Evolutionary conservation across 2,329 filamentous ascomycete species (phyloP).

Genomic region (Scortechinia acanthostroma): DNA sequence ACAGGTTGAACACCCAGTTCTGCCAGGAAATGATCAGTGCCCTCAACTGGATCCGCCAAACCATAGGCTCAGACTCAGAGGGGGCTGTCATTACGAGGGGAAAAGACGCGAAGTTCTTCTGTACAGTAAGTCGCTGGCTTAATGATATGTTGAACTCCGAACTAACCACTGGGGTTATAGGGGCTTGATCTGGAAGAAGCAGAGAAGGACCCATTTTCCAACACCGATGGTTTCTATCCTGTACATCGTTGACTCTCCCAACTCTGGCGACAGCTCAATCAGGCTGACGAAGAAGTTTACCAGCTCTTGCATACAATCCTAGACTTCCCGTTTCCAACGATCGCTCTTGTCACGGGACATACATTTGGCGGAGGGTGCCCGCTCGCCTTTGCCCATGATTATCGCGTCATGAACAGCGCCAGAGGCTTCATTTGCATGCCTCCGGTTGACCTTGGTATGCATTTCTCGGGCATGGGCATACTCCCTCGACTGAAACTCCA

Average conservation of each 20-base stretch:
- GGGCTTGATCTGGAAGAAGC: conserved; percentile 35
- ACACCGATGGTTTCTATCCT: conserved; percentile 37
- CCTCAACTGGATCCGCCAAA: conserved; percentile 33
- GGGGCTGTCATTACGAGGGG: conserved; percentile 43
- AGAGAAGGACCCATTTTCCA: conserved; percentile 16
- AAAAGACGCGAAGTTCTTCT: conserved; percentile 36
- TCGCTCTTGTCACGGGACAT: conserved; percentile 36
- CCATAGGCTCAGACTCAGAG: conserved; percentile 34
- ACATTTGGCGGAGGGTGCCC: conserved; percentile 38
- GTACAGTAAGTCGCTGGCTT: conserved; percentile 19
- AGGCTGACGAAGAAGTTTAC: not conserved
- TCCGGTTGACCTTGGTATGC: conserved; percentile 42
- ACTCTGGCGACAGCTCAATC: not conserved
- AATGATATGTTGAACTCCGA: too few species aligned
- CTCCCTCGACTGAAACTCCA: conserved; percentile 40
- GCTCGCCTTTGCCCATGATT: conserved; percentile 35
- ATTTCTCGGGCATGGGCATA: conserved; percentile 44
- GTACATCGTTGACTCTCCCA: too few species aligned
- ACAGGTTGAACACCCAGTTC: conserved; percentile 34
- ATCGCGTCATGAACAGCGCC: conserved; percentile 34
- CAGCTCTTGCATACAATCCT: conserved; percentile 12
- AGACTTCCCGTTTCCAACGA: conserved; percentile 37
- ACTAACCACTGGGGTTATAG: too few species aligned
- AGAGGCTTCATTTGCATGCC: conserved; percentile 40
- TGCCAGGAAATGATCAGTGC: conserved; percentile 39